These are phyloP conservation scores for Aspergillus cavernicola DNA, from an alignment of 495 filamentous ascomycete genomes.

Conservation along the genomic window DNA sequence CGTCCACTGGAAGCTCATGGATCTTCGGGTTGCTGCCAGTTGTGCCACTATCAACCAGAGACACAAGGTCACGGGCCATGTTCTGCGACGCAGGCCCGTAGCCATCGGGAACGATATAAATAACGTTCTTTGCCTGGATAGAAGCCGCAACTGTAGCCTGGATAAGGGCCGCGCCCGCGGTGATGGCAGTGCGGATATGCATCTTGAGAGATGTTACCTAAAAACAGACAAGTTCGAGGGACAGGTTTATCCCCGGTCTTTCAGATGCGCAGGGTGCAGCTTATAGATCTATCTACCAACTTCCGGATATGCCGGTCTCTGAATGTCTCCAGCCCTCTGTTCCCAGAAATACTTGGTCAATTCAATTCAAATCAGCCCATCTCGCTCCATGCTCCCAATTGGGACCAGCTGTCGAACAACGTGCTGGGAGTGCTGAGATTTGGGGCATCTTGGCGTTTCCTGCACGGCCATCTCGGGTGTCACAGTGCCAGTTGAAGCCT, in stretches of 20 bases:
- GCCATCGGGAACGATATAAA: slow-evolving; percentile 9
- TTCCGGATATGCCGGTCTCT: too few relatives aligned
- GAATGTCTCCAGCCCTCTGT: neutral
- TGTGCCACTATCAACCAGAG: slow-evolving; percentile 3
- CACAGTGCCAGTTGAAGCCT: too few relatives aligned
- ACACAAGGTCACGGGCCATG: slow-evolving; percentile 7
- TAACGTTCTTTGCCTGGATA: slow-evolving; percentile 3
- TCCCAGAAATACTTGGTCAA: neutral
- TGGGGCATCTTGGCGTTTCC: too few relatives aligned
- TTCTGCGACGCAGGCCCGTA: slow-evolving; percentile 10
- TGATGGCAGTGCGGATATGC: slow-evolving; percentile 1
- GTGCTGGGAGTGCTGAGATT: too few relatives aligned
- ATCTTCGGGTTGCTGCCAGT: slow-evolving; percentile 2
- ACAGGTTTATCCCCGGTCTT: too few relatives aligned
- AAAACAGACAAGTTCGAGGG: too few relatives aligned
- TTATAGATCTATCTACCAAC: neutral
- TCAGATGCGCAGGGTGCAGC: neutral
- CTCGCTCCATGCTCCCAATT: neutral
- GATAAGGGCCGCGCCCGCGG: neutral
- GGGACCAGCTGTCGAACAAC: neutral
- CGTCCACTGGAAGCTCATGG: slow-evolving; percentile 2
- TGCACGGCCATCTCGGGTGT: too few relatives aligned
- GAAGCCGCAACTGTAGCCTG: neutral
- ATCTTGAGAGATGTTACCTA: neutral
- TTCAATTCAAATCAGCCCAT: neutral